Conservation (phyloP, 1,284 basidiomycete species). For the Naganishia liquefaciens region DNA sequence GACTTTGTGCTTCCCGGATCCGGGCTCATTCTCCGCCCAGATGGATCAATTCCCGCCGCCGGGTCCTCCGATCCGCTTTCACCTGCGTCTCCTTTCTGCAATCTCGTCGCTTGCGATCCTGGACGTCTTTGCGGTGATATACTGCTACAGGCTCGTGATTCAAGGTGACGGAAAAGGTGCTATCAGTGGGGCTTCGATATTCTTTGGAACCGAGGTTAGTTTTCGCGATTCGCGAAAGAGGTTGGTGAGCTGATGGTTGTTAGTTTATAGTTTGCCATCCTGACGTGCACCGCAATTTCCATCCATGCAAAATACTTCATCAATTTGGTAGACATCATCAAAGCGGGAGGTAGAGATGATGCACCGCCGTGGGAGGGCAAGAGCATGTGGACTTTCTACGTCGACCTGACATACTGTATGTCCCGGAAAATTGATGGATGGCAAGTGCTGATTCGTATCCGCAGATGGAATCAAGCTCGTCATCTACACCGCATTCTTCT, state of each 20-base stretch:
- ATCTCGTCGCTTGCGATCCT: constrained; percentile 42
- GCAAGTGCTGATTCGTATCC: constrained; percentile 1
- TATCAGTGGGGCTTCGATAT: constrained; percentile 77
- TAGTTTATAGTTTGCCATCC: constrained; percentile 73
- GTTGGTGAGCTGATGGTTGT: background rate
- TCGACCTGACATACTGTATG: constrained; percentile 84
- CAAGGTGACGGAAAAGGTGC: constrained; percentile 56
- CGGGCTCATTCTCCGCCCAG: constrained; percentile 54
- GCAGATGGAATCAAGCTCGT: constrained; percentile 88
- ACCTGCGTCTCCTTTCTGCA: constrained; percentile 70
- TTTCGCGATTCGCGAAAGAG: background rate
- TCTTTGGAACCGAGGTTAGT: constrained; percentile 89
- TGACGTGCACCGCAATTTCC: constrained; percentile 73
- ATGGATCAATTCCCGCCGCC: constrained; percentile 95
- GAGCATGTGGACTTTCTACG: constrained; percentile 94
- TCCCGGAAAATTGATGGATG: background rate
- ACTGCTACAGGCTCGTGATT: constrained; percentile 42
- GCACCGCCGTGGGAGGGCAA: constrained; percentile 96
- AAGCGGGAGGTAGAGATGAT: constrained; percentile 79
- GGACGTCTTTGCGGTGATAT: constrained; percentile 38
- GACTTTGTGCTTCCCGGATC: background rate
- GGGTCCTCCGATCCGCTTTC: constrained; percentile 76
- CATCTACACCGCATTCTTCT: constrained; percentile 90
- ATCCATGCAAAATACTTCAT: constrained; percentile 83
- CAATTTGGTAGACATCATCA: constrained; percentile 75